These are phyloP conservation scores for Halophytophthora batemanensis DNA, from an alignment of 352 stramenopile genomes.

Conservation along the genomic window DNA sequence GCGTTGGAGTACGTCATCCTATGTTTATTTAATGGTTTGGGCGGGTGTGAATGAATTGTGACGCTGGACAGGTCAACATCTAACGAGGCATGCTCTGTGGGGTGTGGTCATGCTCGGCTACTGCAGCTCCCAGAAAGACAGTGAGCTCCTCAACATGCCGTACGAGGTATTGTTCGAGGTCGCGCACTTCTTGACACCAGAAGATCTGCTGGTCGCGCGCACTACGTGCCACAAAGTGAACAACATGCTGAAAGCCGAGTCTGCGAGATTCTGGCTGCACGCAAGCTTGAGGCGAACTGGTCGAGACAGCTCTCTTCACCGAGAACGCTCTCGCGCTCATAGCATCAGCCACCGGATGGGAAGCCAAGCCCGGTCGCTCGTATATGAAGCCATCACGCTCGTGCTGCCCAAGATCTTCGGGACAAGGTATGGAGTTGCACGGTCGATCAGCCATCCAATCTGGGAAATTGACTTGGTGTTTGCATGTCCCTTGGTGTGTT, in stretches of 20 bases:
- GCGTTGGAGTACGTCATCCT: conserved; percentile 38
- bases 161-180: conserved; percentile 84
- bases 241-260: conserved; percentile 79
- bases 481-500: conserved; percentile 4
- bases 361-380: conserved; percentile 59
- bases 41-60: too few relatives aligned
- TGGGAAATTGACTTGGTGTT: neutral
- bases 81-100: neutral
- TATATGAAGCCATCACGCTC: conserved; percentile 77
- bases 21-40: neutral
- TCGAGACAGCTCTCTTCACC: conserved; percentile 42
- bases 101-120: conserved; percentile 1
- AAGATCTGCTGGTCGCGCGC: conserved; percentile 74
- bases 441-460: neutral
- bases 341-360: conserved; percentile 42
- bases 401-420: conserved; percentile 76
- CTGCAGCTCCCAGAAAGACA: conserved; percentile 57
- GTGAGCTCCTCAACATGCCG: conserved; percentile 61
- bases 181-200: conserved; percentile 63
- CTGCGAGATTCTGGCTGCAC: conserved; percentile 81
- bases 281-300: conserved; percentile 70
- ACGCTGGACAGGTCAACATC: neutral
- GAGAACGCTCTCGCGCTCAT: conserved; percentile 49
- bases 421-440: conserved; percentile 33
- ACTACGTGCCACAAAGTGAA: conserved; percentile 81